Evolutionary conservation across 495 filamentous ascomycete genomes (phyloP).

Genomic region (Penicillium paradoxum): DNA sequence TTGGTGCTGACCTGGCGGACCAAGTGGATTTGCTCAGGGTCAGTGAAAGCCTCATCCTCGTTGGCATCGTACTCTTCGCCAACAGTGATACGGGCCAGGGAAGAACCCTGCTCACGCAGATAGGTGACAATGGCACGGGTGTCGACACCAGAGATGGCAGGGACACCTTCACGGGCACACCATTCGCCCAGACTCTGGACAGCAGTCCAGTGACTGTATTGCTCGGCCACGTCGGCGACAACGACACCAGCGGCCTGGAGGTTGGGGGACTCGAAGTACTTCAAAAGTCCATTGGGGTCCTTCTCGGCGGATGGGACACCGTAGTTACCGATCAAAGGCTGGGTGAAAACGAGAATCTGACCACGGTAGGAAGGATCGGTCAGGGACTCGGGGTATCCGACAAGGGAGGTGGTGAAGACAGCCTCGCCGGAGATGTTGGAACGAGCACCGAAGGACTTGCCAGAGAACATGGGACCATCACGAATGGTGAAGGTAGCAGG

Average conservation of each 20-base stretch:
- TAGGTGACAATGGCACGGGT: constrained; percentile 94
- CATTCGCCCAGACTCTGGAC: constrained; percentile 89
- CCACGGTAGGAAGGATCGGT: constrained; percentile 98
- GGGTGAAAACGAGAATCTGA: constrained; percentile 97
- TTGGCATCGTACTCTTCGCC: constrained; percentile 98
- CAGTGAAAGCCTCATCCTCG: constrained; percentile 92
- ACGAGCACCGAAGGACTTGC: constrained; percentile 88
- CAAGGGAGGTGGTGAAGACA: constrained; percentile 89
- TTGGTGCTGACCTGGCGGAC: constrained; percentile 96
- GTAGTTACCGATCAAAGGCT: constrained; percentile 98
- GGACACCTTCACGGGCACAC: constrained; percentile 94
- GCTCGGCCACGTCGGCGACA: constrained; percentile 85
- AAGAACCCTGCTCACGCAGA: constrained; percentile 92
- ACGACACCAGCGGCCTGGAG: constrained; percentile 95
- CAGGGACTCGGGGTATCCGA: constrained; percentile 96
- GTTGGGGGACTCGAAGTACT: constrained; percentile 94
- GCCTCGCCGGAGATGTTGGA: constrained; percentile 90
- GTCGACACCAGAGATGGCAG: constrained; percentile 94
- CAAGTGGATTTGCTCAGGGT: constrained; percentile 93
- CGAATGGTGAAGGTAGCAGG: constrained; percentile 92
- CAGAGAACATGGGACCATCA: constrained; percentile 90
- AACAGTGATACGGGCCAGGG: constrained; percentile 88
- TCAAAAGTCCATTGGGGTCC: constrained; percentile 72
- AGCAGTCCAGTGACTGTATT: constrained; percentile 98
- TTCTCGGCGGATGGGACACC: constrained; percentile 77